Evolutionary conservation across 306 rosid species (phyloP), one percentile per base, ranked within the genome.

Genomic region (Astragalus glycyphyllos): DNA sequence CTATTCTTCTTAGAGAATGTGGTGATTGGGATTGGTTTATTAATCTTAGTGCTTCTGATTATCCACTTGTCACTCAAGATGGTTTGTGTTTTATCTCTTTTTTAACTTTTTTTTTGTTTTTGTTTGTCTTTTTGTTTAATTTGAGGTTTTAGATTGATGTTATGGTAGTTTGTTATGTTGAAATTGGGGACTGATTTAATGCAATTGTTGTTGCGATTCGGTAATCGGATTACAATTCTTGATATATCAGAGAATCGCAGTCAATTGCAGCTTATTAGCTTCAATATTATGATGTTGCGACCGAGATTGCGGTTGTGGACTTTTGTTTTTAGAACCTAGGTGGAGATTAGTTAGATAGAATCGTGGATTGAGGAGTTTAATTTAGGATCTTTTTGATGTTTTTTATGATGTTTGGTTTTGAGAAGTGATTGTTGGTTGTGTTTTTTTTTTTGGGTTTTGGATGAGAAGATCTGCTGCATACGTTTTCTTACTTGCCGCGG

Each of bases 21-120:
- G 92, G 86, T 1, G 96, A 91, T 64, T 95, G 99, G 99, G 99
- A 95, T 76, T 95, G 97, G 99, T 95, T 95, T 55, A 95, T 95
- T 59, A 95, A 95, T 76, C 96, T 95, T 41, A 95, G 99, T 61
- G 97, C 99, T 40, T 86, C 96, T 0, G 99, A 95, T 87, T 95
- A 95, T 62, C 99, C 99, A 2, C 97, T 95, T 40, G 96, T 91
- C 32, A 87, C 92, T 3, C 99, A 95, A 82, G 99, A 95, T 59
- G 99, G 99, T 95, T 65, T 49, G 95, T 78, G 15, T 11, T 20
- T 11, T 49, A 5, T 35, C 2, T 3, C 0, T 38, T 8, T 8
- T 54, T 8, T 20, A 26, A 26, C 31, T 26, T 6, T 3, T 3
- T 4, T 4, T 5, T n/a, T 2, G 9, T 17, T 20, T 40, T 23